Evolutionary conservation across 225 moss, liverwort and hornwort species (phyloP).

Genomic region (Sphagnum tenellum): DNA sequence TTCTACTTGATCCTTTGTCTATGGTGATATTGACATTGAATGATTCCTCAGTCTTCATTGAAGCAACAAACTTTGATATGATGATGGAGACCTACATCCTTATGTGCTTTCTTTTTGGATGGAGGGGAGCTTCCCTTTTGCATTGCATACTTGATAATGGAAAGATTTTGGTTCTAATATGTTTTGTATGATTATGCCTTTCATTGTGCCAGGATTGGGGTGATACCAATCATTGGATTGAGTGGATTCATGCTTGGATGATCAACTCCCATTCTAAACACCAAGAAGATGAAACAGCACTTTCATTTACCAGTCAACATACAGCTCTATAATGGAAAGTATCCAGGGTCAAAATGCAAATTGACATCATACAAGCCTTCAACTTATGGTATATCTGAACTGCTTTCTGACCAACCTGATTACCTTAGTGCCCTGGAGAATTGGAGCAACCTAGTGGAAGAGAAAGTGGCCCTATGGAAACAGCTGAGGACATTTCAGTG

Average conservation of each 20-base stretch:
- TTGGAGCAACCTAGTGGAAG: neutral
- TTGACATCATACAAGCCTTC: slow-evolving; percentile 14
- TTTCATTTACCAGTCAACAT: slow-evolving; percentile 14
- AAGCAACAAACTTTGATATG: no score
- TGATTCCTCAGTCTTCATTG: no score
- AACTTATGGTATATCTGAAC: slow-evolving; percentile 5
- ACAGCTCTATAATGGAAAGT: slow-evolving; percentile 31
- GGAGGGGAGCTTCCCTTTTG: no score
- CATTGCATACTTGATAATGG: no score
- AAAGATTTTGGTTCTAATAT: no score
- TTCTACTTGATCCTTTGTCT: neutral
- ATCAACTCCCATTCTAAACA: slow-evolving; percentile 16
- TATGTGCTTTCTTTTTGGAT: no score
- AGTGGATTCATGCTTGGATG: slow-evolving; percentile 32
- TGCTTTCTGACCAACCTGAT: slow-evolving; percentile 12
- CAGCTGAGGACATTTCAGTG: no score
- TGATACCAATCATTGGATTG: slow-evolving; percentile 35
- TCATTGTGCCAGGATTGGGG: slow-evolving; percentile 22
- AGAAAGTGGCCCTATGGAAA: no score
- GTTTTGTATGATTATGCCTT: no score
- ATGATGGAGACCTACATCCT: no score
- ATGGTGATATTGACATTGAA: neutral
- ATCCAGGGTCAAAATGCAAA: slow-evolving; percentile 24
- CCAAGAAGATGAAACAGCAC: slow-evolving; percentile 12
- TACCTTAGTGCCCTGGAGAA: slow-evolving; percentile 18